These are phyloP conservation scores for Cardamine occulta DNA, from an alignment of 345 rosid genomes.

Conservation along the genomic window DNA sequence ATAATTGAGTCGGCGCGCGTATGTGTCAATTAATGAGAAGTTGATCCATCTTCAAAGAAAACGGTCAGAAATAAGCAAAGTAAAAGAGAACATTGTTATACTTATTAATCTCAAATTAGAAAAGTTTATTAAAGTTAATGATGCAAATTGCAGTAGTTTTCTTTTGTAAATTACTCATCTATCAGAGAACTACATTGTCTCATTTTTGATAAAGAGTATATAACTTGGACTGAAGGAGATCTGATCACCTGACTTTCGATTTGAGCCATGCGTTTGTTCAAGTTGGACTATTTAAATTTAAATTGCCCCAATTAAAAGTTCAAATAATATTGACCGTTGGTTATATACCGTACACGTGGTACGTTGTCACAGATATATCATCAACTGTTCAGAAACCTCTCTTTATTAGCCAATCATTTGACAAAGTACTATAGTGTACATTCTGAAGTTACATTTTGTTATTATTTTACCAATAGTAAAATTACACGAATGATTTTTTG, in stretches of 20 bases:
- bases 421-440: background rate
- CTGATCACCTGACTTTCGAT: background rate
- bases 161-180: background rate
- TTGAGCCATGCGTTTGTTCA: constrained; percentile 6
- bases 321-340: constrained; percentile 16
- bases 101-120: background rate
- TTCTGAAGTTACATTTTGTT: constrained; percentile 1
- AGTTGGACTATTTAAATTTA: background rate
- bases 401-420: constrained; percentile 11
- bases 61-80: background rate
- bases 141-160: too few relatives aligned
- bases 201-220: background rate
- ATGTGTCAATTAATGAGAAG: background rate
- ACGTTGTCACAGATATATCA: background rate
- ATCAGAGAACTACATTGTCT: background rate
- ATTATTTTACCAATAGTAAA: background rate
- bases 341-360: constrained; percentile 36
- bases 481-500: background rate
- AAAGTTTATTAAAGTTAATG: background rate
- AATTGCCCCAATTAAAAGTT: constrained; percentile 5
- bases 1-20: background rate
- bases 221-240: constrained; percentile 16
- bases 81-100: too few relatives aligned
- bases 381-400: constrained; percentile 12
- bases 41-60: background rate